Conservation (phyloP, 2,329 filamentous ascomycete species). For the Venturia carpophila region DNA sequence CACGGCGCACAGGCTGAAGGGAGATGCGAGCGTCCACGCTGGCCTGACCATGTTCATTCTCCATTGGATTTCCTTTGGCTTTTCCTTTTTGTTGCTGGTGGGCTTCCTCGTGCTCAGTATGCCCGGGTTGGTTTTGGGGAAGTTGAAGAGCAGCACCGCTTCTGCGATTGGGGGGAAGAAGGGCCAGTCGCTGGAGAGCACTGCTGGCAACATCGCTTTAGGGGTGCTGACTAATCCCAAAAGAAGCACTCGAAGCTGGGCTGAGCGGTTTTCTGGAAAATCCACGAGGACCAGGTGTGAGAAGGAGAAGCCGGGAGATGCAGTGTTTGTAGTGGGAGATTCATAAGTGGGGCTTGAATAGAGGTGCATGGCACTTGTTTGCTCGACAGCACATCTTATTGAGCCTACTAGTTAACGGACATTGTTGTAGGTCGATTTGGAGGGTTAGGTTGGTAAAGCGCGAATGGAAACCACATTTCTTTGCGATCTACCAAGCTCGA, state of each 20-base stretch:
- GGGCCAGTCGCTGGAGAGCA: slow-evolving; percentile 1
- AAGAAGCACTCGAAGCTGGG: background rate
- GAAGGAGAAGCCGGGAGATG: background rate
- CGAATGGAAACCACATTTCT: background rate
- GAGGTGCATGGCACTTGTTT: background rate
- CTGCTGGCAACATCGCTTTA: background rate
- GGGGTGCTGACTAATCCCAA: background rate
- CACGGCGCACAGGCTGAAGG: background rate
- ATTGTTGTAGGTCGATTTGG: background rate
- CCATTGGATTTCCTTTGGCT: background rate
- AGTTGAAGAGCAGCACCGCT: background rate
- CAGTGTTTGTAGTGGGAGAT: background rate
- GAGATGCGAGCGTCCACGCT: background rate
- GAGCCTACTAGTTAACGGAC: background rate
- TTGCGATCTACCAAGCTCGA: background rate
- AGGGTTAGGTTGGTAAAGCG: background rate
- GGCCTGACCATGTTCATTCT: background rate
- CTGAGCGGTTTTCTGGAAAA: background rate
- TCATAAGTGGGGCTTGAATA: background rate
- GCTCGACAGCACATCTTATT: background rate
- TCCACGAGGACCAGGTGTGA: background rate
- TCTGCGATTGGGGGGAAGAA: background rate
- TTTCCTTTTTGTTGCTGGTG: slow-evolving; percentile 2
- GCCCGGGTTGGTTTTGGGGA: background rate
- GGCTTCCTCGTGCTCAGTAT: background rate